Conservation (phyloP, 2,329 filamentous ascomycete genomes). For the Calonectria ilicicola region DNA sequence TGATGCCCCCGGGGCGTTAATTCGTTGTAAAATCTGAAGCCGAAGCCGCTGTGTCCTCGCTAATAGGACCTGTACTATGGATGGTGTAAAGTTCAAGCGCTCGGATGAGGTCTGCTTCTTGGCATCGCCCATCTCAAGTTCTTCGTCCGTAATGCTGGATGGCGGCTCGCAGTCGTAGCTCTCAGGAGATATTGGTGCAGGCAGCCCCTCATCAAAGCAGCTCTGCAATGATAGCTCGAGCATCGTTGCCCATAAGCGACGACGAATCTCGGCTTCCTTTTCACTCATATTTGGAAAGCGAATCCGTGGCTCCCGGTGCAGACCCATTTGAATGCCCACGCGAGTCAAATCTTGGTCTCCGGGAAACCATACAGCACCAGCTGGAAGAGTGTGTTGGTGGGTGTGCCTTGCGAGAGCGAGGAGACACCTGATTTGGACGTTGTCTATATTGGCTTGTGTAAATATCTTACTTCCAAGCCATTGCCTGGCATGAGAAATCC, state of each 20-base stretch:
- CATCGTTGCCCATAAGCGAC: constrained; percentile 62
- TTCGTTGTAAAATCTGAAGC: constrained; percentile 22
- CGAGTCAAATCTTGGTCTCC: constrained; percentile 41
- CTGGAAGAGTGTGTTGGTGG: constrained; percentile 11
- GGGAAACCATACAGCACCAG: constrained; percentile 8
- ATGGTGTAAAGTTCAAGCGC: background rate
- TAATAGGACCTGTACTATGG: constrained; percentile 15
- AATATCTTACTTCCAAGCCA: constrained; percentile 33
- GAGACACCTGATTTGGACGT: constrained; percentile 47
- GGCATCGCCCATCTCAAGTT: background rate
- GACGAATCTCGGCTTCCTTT: constrained; percentile 57
- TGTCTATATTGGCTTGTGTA: constrained; percentile 13
- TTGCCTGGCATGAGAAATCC: constrained; percentile 37
- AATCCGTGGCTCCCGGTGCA: constrained; percentile 61
- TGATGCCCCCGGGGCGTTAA: constrained; percentile 22
- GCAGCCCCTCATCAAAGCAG: constrained; percentile 58
- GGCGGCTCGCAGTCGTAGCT: constrained; percentile 60
- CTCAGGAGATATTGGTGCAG: constrained; percentile 53
- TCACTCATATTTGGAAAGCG: constrained; percentile 53
- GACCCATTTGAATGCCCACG: constrained; percentile 62
- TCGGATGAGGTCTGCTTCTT: background rate
- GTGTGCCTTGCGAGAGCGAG: constrained; percentile 43
- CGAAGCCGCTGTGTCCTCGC: constrained; percentile 31
- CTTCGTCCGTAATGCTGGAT: constrained; percentile 36
- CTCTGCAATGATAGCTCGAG: constrained; percentile 59